These are phyloP conservation scores for Chaetomium fimeti DNA, from an alignment of 495 filamentous ascomycete genomes.

Conservation along the genomic window DNA sequence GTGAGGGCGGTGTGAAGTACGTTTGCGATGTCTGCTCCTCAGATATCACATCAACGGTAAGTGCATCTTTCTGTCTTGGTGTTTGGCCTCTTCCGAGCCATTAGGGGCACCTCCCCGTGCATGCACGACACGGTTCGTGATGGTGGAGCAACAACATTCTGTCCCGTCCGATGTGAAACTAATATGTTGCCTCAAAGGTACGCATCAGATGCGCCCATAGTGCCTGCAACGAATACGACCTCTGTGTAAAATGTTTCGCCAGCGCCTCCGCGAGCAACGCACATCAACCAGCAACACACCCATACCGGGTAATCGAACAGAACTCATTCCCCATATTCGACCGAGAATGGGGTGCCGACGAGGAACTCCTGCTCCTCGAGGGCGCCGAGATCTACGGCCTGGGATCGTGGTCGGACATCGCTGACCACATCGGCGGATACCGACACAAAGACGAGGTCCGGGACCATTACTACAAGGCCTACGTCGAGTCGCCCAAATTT, in stretches of 20 bases:
- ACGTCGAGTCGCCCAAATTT: conserved; percentile 76
- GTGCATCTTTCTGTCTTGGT: conserved; percentile 27
- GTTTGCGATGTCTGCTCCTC: conserved; percentile 94
- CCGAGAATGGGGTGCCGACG: conserved; percentile 94
- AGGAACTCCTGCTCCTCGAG: conserved; percentile 88
- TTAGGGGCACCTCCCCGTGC: no score
- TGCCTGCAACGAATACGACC: conserved; percentile 88
- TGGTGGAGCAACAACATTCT: conserved; percentile 24
- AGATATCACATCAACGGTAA: conserved; percentile 93
- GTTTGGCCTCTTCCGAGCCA: no score
- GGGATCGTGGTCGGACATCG: conserved; percentile 96
- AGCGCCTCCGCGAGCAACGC: conserved; percentile 70
- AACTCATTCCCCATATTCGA: conserved; percentile 97
- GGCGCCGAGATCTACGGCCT: conserved; percentile 97
- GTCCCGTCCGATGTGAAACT: conserved; percentile 16
- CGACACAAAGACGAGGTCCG: conserved; percentile 91
- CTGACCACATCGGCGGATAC: conserved; percentile 95
- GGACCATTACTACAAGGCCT: conserved; percentile 87
- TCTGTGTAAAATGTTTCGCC: conserved; percentile 94
- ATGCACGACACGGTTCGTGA: neutral
- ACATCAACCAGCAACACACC: conserved; percentile 81
- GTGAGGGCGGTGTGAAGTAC: conserved; percentile 89
- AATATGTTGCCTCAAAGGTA: conserved; percentile 56
- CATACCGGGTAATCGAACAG: conserved; percentile 93
- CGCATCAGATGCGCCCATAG: conserved; percentile 86